Evolutionary conservation across 2,329 filamentous ascomycete species (phyloP).

Genomic region (Plenodomus tracheiphilus): DNA sequence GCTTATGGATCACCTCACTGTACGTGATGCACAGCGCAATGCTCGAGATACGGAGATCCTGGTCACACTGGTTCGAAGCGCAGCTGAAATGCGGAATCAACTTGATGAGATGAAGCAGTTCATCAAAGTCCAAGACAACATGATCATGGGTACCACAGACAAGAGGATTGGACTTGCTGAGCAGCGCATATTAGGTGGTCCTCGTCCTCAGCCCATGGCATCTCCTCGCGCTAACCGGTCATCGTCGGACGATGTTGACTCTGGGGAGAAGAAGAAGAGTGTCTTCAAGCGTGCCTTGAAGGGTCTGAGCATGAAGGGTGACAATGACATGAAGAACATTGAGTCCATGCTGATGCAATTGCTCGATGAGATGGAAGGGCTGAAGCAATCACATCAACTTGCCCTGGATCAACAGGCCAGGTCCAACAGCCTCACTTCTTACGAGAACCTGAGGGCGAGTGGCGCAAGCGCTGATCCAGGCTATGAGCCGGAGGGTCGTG

Average conservation of each 20-base stretch:
- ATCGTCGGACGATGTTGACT: conserved; percentile 57
- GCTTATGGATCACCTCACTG: conserved; percentile 97
- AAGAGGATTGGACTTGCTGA: conserved; percentile 85
- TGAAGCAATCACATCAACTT: conserved; percentile 48
- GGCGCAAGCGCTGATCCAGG: conserved; percentile 70
- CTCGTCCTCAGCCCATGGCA: conserved; percentile 69
- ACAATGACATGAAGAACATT: conserved; percentile 84
- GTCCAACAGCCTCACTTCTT: conserved; percentile 64
- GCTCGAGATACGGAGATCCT: conserved; percentile 96
- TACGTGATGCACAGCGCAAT: conserved; percentile 93
- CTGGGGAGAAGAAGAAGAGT: conserved; percentile 80
- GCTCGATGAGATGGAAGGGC: conserved; percentile 82
- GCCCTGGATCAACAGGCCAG: conserved; percentile 37
- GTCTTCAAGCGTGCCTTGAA: conserved; percentile 94
- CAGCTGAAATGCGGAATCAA: conserved; percentile 94
- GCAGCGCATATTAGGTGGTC: conserved; percentile 80
- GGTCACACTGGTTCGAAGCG: conserved; percentile 88
- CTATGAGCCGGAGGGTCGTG: conserved; percentile 82
- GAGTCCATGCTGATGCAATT: conserved; percentile 74
- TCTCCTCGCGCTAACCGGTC: conserved; percentile 61
- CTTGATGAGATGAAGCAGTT: conserved; percentile 95
- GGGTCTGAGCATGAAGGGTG: conserved; percentile 83
- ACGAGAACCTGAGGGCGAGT: conserved; percentile 70
- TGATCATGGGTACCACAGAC: conserved; percentile 84
- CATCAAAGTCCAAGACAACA: conserved; percentile 85